phyloP scores from a whole-genome alignment of 176 grass and related monocot genomes.

The Triticum turgidum region DNA sequence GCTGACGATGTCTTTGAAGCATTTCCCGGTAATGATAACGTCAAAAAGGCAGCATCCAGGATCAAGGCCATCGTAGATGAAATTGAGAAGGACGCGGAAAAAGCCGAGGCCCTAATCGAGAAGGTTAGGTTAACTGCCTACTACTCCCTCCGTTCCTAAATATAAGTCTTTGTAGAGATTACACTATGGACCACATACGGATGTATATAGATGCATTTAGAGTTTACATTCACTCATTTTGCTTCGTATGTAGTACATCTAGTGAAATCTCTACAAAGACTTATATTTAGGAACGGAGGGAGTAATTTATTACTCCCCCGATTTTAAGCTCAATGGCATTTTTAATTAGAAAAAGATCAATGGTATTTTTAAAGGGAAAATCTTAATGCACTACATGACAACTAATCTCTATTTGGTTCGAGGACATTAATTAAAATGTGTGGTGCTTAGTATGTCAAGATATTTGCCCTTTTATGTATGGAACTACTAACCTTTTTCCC shows the following conservation, averaged over 20 bases:
- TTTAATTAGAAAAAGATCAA: neutral
- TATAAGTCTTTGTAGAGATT: too few relatives aligned
- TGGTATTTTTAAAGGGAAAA: neutral
- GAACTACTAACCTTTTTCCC: neutral
- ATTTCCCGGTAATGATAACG: slow-evolving; percentile 38
- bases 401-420: neutral
- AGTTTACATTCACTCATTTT: too few relatives aligned
- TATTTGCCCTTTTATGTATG: neutral
- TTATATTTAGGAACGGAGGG: too few relatives aligned
- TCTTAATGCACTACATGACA: neutral
- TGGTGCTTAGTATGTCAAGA: neutral
- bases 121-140: slow-evolving; percentile 38
- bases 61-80: slow-evolving; percentile 37
- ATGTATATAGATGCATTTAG: too few relatives aligned
- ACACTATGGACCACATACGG: too few relatives aligned
- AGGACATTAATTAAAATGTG: neutral
- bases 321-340: neutral
- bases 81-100: slow-evolving; percentile 51
- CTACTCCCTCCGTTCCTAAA: too few relatives aligned
- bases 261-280: too few relatives aligned
- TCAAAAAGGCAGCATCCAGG: slow-evolving; percentile 46
- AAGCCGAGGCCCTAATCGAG: slow-evolving; percentile 43
- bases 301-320: neutral
- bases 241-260: too few relatives aligned
- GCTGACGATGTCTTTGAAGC: slow-evolving; percentile 37